Percentiles rank a stretch among this genome's conserved stretches.
Evolutionary conservation across 352 stramenopile species (phyloP).

Genomic region (Thraustochytrium sp.): DNA sequence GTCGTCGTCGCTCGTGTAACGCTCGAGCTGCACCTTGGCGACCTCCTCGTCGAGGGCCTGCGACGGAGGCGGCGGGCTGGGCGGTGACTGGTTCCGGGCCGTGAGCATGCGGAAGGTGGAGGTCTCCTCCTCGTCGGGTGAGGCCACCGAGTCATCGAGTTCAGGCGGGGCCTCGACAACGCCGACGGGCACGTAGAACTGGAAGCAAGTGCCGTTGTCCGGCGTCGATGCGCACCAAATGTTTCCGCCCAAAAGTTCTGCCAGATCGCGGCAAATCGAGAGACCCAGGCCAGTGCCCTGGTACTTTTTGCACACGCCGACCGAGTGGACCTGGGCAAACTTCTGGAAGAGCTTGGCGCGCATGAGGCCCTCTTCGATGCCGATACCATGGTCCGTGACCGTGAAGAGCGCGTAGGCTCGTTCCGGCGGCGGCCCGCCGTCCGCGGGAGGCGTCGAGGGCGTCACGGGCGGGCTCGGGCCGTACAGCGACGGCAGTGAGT

Average conservation of each 20-base stretch:
- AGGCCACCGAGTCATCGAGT: neutral
- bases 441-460: neutral
- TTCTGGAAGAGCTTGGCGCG: constrained; percentile 46
- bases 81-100: neutral
- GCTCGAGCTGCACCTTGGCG: neutral
- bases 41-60: neutral
- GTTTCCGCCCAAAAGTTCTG: constrained; percentile 9
- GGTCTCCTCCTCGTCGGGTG: neutral
- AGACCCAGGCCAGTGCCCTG: constrained; percentile 52
- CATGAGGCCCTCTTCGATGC: constrained; percentile 45
- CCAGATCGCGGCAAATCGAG: constrained; percentile 45
- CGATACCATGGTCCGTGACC: constrained; percentile 50
- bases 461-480: neutral
- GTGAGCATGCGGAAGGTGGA: neutral
- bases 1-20: too few relatives aligned
- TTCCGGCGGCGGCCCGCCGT: neutral
- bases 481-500: neutral
- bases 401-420: constrained; percentile 46
- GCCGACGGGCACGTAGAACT: neutral
- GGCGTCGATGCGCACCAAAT: neutral
- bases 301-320: constrained; percentile 46
- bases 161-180: neutral
- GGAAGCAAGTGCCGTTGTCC: neutral
- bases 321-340: constrained; percentile 47
- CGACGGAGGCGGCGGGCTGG: neutral